Base-by-base conservation (phyloP, 495 filamentous ascomycete genomes). In the Podospora conica region DNA sequence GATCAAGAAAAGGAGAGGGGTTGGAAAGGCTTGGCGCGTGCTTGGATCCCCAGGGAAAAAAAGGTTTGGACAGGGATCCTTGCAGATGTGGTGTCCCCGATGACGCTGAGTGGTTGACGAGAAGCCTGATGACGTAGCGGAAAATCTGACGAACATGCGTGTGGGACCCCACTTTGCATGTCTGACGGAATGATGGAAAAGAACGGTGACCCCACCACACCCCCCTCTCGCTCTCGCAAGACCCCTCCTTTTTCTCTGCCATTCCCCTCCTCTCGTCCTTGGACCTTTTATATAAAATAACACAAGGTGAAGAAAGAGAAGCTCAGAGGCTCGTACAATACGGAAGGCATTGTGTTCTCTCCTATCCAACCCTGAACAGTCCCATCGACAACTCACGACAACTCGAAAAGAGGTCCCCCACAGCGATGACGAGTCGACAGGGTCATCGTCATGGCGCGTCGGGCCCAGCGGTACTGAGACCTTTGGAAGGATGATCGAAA, bases 71-170 rank as follows among this genome's bases (percentile, higher is more conserved):
- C 58, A 63, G 56, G 65, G 54, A 64, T 69, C 60, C 65, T 29
- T 69, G 68, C 68, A 68, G 21, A 21, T 62, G 60, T 57, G 53
- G 68, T 70, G 66, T 58, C n/a, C 68, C 68, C 53, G 25, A 68
- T 70, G 68, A 70, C 68, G 68, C 61, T 53, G 67, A 55, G 24
- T 22, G 28, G 20, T 9, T 8, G 33, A 22, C n/a, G 55, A n/a
- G 23, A 65, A 18, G 65, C 68, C 61, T 66, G 64, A 70, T 70
- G 68, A 70, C 68, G 68, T 70, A 62, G 61, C 12, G 53, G 15
- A 27, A 23, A 65, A 66, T 58, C 40, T 65, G 68, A 68, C 57
- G 61, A 62, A 48, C 58, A 27, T 67, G 60, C 18, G 33, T 48
- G 55, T 57, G 59, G 60, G 3, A 23, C 64, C 56, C 64, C 64